These are phyloP conservation scores for Microascus cirrosus DNA, from an alignment of 2,329 filamentous ascomycete species.

Conservation along the genomic window DNA sequence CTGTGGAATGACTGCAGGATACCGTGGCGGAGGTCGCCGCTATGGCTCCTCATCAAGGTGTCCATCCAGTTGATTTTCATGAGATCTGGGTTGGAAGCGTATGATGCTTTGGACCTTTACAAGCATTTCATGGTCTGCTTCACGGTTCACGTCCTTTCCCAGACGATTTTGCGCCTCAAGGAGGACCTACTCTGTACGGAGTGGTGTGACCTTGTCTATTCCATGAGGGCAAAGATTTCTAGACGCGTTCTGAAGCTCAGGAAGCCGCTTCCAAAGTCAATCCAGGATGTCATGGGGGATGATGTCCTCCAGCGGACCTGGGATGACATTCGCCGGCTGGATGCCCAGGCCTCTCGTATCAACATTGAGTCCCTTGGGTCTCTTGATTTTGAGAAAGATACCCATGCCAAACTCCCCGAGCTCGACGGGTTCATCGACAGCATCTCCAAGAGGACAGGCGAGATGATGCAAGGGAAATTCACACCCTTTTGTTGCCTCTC, in stretches of 20 bases:
- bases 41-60: slow-evolving; percentile 45
- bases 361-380: neutral
- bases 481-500: neutral
- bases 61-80: slow-evolving; percentile 26
- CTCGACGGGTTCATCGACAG: neutral
- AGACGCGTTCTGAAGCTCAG: slow-evolving; percentile 29
- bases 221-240: slow-evolving; percentile 31
- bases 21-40: slow-evolving; percentile 39
- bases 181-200: slow-evolving; percentile 3
- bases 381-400: slow-evolving; percentile 11
- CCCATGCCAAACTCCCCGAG: slow-evolving; percentile 1
- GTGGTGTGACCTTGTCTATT: slow-evolving; percentile 17
- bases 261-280: neutral
- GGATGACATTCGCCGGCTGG: neutral
- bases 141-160: slow-evolving; percentile 22
- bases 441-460: neutral
- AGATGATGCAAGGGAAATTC: neutral
- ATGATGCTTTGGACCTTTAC: slow-evolving; percentile 19
- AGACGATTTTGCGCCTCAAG: slow-evolving; percentile 7
- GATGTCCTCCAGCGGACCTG: neutral
- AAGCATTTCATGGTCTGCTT: slow-evolving; percentile 40
- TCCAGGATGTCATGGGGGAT: slow-evolving; percentile 6
- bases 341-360: neutral
- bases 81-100: neutral
- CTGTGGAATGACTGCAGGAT: slow-evolving; percentile 19